Evolutionary conservation across 371 early-diverging fungal genomes (phyloP).

Genomic region (Apophysomyces ossiformis): DNA sequence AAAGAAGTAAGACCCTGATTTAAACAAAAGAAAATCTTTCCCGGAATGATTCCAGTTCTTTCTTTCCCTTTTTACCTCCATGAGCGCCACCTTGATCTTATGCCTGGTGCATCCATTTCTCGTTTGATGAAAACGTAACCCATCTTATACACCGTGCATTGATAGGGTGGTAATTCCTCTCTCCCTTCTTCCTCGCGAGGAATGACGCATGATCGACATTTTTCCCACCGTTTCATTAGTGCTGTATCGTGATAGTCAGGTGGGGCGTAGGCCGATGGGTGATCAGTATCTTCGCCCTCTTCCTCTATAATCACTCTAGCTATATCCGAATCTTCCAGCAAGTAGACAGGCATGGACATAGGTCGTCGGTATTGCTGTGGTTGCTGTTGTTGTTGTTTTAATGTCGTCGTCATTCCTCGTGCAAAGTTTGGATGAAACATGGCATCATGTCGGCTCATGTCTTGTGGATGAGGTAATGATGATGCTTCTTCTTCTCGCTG

Average conservation of each 20-base stretch:
- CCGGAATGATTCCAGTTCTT: constrained; percentile 6
- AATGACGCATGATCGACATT: constrained; percentile 36
- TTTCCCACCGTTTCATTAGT: constrained; percentile 32
- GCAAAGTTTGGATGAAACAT: too few species aligned
- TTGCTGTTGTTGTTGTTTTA: neutral
- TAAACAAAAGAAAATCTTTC: neutral
- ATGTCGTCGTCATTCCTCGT: too few species aligned
- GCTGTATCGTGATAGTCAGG: constrained; percentile 28
- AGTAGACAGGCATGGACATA: neutral
- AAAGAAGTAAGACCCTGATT: neutral
- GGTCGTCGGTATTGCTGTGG: neutral
- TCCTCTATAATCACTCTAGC: neutral
- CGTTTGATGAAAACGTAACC: constrained; percentile 51
- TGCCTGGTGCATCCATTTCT: constrained; percentile 44
- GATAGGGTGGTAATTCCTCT: constrained; percentile 45
- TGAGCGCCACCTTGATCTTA: constrained; percentile 33
- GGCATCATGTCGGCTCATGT: too few species aligned
- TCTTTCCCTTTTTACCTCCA: constrained; percentile 40
- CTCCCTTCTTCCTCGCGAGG: constrained; percentile 43
- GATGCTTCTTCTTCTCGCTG: too few species aligned
- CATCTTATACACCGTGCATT: constrained; percentile 53
- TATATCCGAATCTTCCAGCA: neutral
- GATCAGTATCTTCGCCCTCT: neutral
- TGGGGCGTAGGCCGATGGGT: constrained; percentile 10
- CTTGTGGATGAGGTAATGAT: too few species aligned